Evolutionary conservation across 306 rosid species (phyloP), one percentile per base, ranked within the genome.

Genomic region (Astragalus glycyphyllos): DNA sequence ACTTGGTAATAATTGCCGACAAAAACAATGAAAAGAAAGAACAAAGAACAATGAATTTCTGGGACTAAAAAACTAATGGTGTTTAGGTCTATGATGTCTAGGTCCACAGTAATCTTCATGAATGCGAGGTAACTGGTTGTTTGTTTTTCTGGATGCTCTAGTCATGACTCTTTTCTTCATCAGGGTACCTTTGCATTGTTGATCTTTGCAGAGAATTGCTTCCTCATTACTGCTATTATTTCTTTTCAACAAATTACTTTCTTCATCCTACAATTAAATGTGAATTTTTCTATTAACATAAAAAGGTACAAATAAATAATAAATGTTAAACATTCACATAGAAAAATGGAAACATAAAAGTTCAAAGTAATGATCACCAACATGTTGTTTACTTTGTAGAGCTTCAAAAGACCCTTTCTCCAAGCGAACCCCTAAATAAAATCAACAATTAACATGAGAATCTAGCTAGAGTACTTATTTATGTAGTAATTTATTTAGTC

Each of bases 91-190:
- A 69, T 84, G 88, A n/a, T 74, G 76, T 74, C 85, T 82, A 81
- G 91, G 88, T 61, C 85, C 88, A 74, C 42, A 81, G 54, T 84
- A 84, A 81, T 86, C 88, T 86, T 86, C 88, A 73, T 86, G 84
- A 79, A 86, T 71, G 72, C 73, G 74, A 7, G 85, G 86, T 66
- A 81, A 79, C 66, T 17, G 69, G 57, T 82, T 74, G 73, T 77
- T 69, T 71, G 80, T 64, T 77, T 77, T 86, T 72, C 72, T 78
- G 71, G 81, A 58, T 31, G 63, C 74, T 84, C 79, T 82, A 77
- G 79, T 50, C n/a, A n/a, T n/a, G 49, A 67, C 78, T 79, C 65
- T 73, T 70, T 78, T 84, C 78, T 73, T 77, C 76, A 63, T n/a
- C n/a, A n/a, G 3, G 34, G 74, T 85, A 87, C 91, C 90, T 85